Base-by-base conservation (phyloP, 129 eudicot species). In the Ambrosia artemisiifolia region DNA sequence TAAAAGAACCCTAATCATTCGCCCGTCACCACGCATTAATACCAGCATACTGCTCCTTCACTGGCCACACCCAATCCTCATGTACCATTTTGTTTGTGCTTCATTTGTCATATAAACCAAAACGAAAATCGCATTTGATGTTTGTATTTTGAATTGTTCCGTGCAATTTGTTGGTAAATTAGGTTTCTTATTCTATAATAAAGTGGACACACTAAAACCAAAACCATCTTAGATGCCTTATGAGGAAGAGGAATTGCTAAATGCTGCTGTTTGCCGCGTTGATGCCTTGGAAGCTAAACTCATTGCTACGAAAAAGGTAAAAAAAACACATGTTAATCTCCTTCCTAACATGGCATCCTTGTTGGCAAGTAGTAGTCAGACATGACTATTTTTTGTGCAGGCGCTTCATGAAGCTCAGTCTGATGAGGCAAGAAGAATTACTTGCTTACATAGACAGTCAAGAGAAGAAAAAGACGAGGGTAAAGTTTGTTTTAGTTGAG, bases 271-370 rank as follows among this genome's bases (percentile, higher is more conserved):
- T 73, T 94, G 91, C 68, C 93, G 97, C 44, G 98, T 94, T 62
- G 97, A 94, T 81, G 98, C 96, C 36, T 84, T 94, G 48, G 97
- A 94, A 78, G 98, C 98, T 0, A 96, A 94, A 86, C 77, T 94
- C 67, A 94, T 94, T 83, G 97, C 98, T 70, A 90, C 98, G 33
- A 94, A 92, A 74, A 89, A 87, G 98, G 98, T 92, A 81, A 50
- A 28, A 81, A 50, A 28, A n/a, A 10, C 55, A 34, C 20, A 11
- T 59, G 44, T 19, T 8, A 16, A 64, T 56, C 50, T 36, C 5
- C 35, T 56, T 40, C 24, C n/a, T 20, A 28, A 63, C 24, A 10
- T 68, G 47, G 62, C 30, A 14, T 68, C 44, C 30, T 33, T 1
- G 60, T 67, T 34, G 67, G 70, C 17, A 65, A 65, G 14, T 18